Conservation (phyloP, 2,329 filamentous ascomycete species). For the Fonsecaea pugnacius region DNA sequence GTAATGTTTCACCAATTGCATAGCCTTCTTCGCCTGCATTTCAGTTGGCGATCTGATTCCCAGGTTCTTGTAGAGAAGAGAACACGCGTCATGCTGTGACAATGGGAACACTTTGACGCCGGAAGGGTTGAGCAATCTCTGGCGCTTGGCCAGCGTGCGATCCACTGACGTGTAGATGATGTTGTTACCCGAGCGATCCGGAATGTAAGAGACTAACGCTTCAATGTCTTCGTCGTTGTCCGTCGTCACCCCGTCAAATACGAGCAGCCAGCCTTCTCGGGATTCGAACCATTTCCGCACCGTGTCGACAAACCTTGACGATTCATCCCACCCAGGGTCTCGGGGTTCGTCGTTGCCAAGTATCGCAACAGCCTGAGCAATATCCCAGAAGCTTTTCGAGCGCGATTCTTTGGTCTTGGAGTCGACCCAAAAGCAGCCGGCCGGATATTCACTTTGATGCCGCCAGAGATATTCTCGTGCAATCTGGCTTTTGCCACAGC, state of each 20-base stretch:
- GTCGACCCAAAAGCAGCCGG: conserved; percentile 72
- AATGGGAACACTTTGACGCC: conserved; percentile 62
- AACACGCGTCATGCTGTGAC: conserved; percentile 61
- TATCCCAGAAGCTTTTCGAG: conserved; percentile 67
- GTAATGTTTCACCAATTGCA: conserved; percentile 67
- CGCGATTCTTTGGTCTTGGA: conserved; percentile 64
- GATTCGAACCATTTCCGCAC: conserved; percentile 67
- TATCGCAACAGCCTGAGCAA: conserved; percentile 62
- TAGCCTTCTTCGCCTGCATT: conserved; percentile 61
- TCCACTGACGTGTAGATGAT: conserved; percentile 73
- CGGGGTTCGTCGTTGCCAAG: conserved; percentile 50
- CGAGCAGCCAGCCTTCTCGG: conserved; percentile 67
- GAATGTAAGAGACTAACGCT: conserved; percentile 64
- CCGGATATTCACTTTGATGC: conserved; percentile 63
- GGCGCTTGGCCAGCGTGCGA: conserved; percentile 58
- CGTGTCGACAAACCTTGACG: conserved; percentile 57
- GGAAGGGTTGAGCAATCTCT: conserved; percentile 64
- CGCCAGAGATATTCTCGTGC: conserved; percentile 69
- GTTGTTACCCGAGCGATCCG: conserved; percentile 64
- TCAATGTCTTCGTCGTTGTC: conserved; percentile 58
- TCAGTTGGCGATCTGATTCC: conserved; percentile 59
- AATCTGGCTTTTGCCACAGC: conserved; percentile 71
- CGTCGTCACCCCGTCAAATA: conserved; percentile 70
- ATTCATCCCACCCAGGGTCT: conserved; percentile 35
- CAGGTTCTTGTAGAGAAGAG: conserved; percentile 66